Conservation (phyloP, 768 basidiomycete genomes). For the Sporobolomyces pararoseus region DNA sequence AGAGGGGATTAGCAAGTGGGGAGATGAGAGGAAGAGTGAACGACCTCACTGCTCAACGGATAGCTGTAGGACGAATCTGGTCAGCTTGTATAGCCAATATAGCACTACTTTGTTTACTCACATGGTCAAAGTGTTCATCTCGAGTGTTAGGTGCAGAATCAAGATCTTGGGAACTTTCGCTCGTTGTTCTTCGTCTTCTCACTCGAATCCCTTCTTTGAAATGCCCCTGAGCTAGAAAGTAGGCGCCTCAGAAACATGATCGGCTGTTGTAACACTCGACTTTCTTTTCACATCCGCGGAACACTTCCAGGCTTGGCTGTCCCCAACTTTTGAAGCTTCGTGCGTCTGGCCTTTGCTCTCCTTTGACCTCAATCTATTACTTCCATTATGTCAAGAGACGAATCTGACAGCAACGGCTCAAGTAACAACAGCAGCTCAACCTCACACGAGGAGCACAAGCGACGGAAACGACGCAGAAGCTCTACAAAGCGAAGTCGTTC, state of each 20-base stretch:
- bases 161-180: neutral
- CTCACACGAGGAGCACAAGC: too few relatives aligned
- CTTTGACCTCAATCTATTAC: too few relatives aligned
- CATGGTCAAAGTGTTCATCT: conserved; percentile 29
- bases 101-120: neutral
- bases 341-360: neutral
- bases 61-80: conserved; percentile 14
- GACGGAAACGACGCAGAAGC: neutral
- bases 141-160: too few relatives aligned
- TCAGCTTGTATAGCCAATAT: neutral
- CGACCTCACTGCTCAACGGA: conserved; percentile 34
- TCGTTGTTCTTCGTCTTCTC: neutral
- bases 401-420: too few relatives aligned
- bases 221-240: too few relatives aligned
- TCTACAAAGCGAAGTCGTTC: too few relatives aligned
- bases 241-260: too few relatives aligned
- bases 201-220: neutral
- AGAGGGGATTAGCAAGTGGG: conserved; percentile 61
- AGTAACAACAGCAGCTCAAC: too few relatives aligned
- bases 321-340: neutral
- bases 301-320: neutral
- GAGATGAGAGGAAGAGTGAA: conserved; percentile 51
- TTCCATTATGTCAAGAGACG: too few relatives aligned
- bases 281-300: too few relatives aligned
- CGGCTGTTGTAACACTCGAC: too few relatives aligned